Conservation (phyloP, 2,329 filamentous ascomycete genomes). For the Beauveria caledonica region DNA sequence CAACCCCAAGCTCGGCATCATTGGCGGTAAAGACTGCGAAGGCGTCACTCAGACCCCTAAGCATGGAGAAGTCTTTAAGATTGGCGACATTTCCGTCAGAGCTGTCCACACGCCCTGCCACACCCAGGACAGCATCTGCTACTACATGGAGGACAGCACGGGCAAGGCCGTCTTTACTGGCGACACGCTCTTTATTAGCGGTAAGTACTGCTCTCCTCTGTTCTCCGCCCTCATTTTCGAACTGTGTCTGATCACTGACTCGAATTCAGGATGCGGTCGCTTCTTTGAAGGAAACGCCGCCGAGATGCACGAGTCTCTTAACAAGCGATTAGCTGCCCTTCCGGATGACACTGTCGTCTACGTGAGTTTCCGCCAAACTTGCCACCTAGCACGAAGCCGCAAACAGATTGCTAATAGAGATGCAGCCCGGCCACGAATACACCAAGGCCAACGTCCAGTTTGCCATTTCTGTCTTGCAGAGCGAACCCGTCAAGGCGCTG, state of each 20-base stretch:
- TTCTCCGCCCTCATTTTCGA: not conserved
- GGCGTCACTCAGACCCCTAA: conserved; percentile 68
- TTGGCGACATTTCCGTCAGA: conserved; percentile 76
- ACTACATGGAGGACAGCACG: conserved; percentile 73
- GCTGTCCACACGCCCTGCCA: conserved; percentile 95
- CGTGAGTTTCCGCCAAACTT: conserved; percentile 40
- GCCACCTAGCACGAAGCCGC: not conserved
- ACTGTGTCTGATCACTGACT: not conserved
- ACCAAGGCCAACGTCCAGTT: conserved; percentile 97
- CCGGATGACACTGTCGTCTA: conserved; percentile 91
- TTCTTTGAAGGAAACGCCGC: conserved; percentile 89
- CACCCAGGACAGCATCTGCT: conserved; percentile 98
- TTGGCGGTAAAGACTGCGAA: conserved; percentile 81
- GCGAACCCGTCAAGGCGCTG: conserved; percentile 67
- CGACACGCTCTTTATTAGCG: conserved; percentile 91
- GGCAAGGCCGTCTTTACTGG: conserved; percentile 83
- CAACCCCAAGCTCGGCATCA: conserved; percentile 61
- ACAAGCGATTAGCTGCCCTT: conserved; percentile 69
- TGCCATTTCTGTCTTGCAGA: conserved; percentile 64
- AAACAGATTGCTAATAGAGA: not conserved
- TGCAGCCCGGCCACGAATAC: conserved; percentile 88
- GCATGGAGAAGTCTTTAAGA: conserved; percentile 69
- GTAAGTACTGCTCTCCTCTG: conserved; percentile 34
- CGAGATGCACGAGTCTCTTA: conserved; percentile 91
- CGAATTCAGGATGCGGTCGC: conserved; percentile 67